Conservation (phyloP, 208 protist species). For the Trypanosoma vivax region DNA sequence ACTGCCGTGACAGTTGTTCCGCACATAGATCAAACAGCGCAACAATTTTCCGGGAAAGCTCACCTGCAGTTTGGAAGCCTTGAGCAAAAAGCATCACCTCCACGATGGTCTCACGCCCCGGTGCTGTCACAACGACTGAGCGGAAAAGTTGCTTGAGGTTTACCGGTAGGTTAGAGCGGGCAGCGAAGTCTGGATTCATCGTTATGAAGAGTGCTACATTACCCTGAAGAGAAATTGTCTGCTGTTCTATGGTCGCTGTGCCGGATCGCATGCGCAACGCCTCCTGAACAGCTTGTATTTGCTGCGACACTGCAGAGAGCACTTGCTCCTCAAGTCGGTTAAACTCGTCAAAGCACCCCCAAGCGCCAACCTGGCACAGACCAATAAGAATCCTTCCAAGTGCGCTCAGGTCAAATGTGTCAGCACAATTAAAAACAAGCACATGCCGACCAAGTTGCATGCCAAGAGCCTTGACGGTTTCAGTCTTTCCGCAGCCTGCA, state of each 20-base stretch:
- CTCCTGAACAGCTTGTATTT: constrained; percentile 98
- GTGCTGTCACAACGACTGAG: constrained; percentile 97
- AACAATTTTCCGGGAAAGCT: constrained; percentile 96
- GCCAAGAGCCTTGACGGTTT: constrained; percentile 99
- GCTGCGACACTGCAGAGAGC: constrained; percentile 99
- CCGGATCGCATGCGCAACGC: constrained; percentile 49
- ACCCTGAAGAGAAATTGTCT: constrained; percentile 83
- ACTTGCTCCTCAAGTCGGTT: constrained; percentile 99
- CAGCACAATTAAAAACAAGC: constrained; percentile 99
- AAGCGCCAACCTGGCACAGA: constrained; percentile 98
- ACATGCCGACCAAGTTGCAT: constrained; percentile 96
- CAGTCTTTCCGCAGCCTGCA: constrained; percentile 98
- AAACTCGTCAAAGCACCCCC: constrained; percentile 99
- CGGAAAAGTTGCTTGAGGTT: constrained; percentile 99
- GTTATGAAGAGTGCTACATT: constrained; percentile 99
- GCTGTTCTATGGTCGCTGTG: constrained; percentile 90
- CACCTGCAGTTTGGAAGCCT: constrained; percentile 96
- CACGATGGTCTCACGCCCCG: constrained; percentile 98
- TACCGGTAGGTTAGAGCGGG: constrained; percentile 98
- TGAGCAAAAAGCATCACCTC: constrained; percentile 99
- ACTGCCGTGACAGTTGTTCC: constrained; percentile 97
- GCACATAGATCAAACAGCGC: constrained; percentile 97
- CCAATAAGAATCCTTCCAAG: constrained; percentile 99
- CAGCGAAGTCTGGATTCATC: constrained; percentile 99
- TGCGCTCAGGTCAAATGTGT: constrained; percentile 98